Percentiles rank a stretch among this genome's conserved stretches.
phyloP scores from a whole-genome alignment of 257 asterid species.

The Nicotiana tomentosiformis region DNA sequence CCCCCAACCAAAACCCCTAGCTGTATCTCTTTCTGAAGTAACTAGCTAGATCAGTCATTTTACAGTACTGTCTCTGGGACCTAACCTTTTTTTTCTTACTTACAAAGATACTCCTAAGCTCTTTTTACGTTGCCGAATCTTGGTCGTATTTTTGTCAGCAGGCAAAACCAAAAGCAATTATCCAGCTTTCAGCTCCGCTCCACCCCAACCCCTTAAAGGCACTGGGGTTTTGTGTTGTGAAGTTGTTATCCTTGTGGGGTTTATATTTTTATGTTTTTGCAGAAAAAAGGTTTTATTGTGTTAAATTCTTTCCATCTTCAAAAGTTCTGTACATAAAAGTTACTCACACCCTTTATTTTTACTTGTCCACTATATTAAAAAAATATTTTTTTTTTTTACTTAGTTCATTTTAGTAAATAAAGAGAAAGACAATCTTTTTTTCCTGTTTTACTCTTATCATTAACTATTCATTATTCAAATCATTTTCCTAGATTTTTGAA shows the following conservation, averaged over 20 bases:
- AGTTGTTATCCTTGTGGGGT: not conserved
- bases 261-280: not conserved
- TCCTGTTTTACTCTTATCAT: too few species aligned
- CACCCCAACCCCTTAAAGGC: not conserved
- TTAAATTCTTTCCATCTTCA: not conserved
- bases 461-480: too few species aligned
- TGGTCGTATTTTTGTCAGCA: slow-evolving; percentile 11
- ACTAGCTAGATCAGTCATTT: slow-evolving; percentile 1
- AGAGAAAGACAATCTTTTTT: too few species aligned
- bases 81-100: not conserved
- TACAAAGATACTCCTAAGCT: slow-evolving; percentile 7
- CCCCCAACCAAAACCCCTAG: not conserved
- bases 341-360: too few species aligned
- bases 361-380: too few species aligned
- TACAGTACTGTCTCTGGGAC: not conserved
- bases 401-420: too few species aligned
- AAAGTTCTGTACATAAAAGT: not conserved
- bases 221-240: slow-evolving; percentile 5
- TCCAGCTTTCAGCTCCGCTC: not conserved
- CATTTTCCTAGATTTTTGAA: too few species aligned
- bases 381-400: too few species aligned
- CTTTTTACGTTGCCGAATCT: slow-evolving; percentile 12
- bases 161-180: not conserved
- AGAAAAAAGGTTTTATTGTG: not conserved
- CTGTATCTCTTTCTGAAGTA: slow-evolving; percentile 1